Evolutionary conservation across 345 rosid genomes (phyloP), one percentile per base, ranked within the genome.

Genomic region (Nasturtium officinale): DNA sequence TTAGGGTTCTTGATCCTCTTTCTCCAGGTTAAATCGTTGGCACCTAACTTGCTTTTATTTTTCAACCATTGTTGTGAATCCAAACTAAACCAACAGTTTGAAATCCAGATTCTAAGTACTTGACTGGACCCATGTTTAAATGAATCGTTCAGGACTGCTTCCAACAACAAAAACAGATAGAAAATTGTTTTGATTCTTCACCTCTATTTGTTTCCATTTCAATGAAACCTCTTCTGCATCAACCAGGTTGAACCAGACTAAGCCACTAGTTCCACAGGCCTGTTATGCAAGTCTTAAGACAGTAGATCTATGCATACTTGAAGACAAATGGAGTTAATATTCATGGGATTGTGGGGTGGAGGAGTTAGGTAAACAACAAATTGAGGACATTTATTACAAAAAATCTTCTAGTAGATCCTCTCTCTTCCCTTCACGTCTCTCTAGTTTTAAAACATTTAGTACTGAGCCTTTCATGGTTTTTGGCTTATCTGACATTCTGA

Each of bases 311-410:
- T 50, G 55, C 37, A 66, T 15, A 52, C 33, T 67, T 67, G 68
- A n/a, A 6, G 56, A 60, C 61, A 67, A 57, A 12, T 48, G 37
- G 47, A 58, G 20, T 66, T 58, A 59, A 59, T 16, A 65, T 45
- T 50, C 59, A 23, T 45, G 70, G 69, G 43, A 68, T 25, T 45
- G 57, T 43, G 70, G 55, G 48, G 48, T 26, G 53, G 28, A 23
- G 38, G 48, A 51, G 58, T 75, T 68, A 53, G 79, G 69, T 75
- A 67, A 67, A 61, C 17, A 42, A 75, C 56, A 52, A 16, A 16
- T 45, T 45, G 50, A 48, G 11, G 15, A 50, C 17, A 65, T 28
- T 74, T 48, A 75, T 42, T 75, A 32, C 69, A 43, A 17, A 69
- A 17, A 11, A 61, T 76, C 57, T 69, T 61, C 48, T 53, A 23